Evolutionary conservation across 345 rosid genomes (phyloP), one percentile per base, ranked within the genome.

Genomic region (Melastoma malabathricum): DNA sequence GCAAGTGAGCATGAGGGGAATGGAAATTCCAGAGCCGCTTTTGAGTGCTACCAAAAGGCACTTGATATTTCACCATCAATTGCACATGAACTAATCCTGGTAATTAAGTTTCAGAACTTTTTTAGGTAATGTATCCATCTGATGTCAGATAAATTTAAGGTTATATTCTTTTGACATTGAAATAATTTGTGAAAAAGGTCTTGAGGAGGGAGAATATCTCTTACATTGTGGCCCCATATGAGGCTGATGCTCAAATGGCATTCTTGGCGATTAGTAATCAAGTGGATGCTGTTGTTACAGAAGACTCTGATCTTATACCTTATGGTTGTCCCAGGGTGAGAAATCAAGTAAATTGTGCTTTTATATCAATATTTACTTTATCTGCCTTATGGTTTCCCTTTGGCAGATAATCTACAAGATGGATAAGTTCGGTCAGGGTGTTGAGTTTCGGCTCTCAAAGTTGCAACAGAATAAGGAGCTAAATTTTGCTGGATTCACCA

Each of bases 211-310:
- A 92, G 74, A 77, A 72, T 15, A 68, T 87, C 20, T 67, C 74
- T 45, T 84, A 71, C 60, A 69, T 84, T 48, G 98, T 92, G 55
- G 98, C 97, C 55, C 98, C 98, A 18, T 92, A 84, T 10, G 98
- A 92, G 68, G 97, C 98, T 15, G 97, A 92, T 84, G 95, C 98
- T 19, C 95, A 92, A 58, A 87, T 92, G 98, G 72, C 96, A 43
- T 92, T 82, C 63, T 73, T 92, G 75, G 95, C 89, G n/a, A 44
- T 76, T 51, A 74, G 74, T 65, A 79, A 77, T 54, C 89, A 82
- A 62, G 98, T 81, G 47, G 93, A 81, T 72, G 97, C 90, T 1
- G 78, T 92, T 29, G 79, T 92, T 57, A 87, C 98, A 0, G 98
- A 92, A 74, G 97, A 92, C 69, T 92, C 98, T 46, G 98, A 92